Base-by-base conservation (phyloP, 1,139 yeast genomes). In the Zygosaccharomyces sapae region DNA sequence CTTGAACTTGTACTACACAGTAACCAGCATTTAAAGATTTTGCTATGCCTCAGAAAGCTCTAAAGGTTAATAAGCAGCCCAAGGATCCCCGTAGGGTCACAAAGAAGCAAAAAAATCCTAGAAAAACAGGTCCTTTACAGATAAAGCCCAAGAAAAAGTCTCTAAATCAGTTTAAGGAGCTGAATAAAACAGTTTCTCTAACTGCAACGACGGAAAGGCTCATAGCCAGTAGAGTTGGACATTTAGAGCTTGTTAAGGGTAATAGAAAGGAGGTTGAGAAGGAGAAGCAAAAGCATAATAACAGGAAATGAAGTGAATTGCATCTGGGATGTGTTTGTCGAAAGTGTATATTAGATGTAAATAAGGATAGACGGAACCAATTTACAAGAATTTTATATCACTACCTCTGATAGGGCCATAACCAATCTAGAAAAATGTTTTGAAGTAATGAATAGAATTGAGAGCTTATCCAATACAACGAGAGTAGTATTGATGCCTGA, bases 141-240 rank as follows among this genome's bases (percentile, higher is more conserved):
- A 71, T 81, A 61, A 86, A 86, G 58, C 59, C 66, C 2, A 84
- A 81, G 66, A 84, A 81, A 62, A 69, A 75, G 46, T 69, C 70
- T 12, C 78, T 79, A 34, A 69, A 69, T 7, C 69, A 71, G 49
- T 70, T 86, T 54, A 73, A 82, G 48, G 84, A 84, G 61, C 67
- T 79, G 52, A 90, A 81, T 59, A 76, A 79, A 48, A 80, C 83
- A 3, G 62, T 67, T 24, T 83, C 87, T 20, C 75, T 86, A 55
- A 77, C 85, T 47, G 69, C 76, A 2, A 75, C 81, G 16, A 90
- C 97, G 1, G 98, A 92, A 68, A 87, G 80, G 69, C 74, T 88
- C 54, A 80, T 90, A 57, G 83, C 97, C 2, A 76, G 94, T 46
- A 79, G 92, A 66, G 97, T 90, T 3, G 98, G 98, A n/a, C 97